Evolutionary conservation across 2,329 filamentous ascomycete species (phyloP).

Genomic region (Chaetomium globosum): DNA sequence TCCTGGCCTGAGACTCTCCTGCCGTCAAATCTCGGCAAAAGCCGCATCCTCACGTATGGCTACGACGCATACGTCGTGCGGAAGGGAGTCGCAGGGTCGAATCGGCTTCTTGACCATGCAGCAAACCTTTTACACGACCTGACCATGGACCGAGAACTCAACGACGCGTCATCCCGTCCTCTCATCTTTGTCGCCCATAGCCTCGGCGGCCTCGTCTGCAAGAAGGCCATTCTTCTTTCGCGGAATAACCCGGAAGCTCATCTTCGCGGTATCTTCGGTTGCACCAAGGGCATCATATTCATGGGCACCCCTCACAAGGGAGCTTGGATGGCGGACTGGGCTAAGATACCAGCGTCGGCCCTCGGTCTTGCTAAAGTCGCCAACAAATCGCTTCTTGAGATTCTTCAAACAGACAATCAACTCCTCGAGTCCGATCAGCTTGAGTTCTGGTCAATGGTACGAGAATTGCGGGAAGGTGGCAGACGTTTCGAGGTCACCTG

Average conservation of each 20-base stretch:
- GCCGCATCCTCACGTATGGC: slow-evolving; percentile 46
- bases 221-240: slow-evolving; percentile 43
- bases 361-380: slow-evolving; percentile 41
- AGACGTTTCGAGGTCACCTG: slow-evolving; percentile 39
- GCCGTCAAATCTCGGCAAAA: slow-evolving; percentile 37
- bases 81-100: slow-evolving; percentile 32
- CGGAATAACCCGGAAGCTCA: slow-evolving; percentile 40
- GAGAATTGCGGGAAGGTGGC: slow-evolving; percentile 27
- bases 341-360: slow-evolving; percentile 37
- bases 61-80: slow-evolving; percentile 44
- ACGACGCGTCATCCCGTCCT: slow-evolving; percentile 35
- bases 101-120: slow-evolving; percentile 40
- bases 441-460: slow-evolving; percentile 40
- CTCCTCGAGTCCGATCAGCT: slow-evolving; percentile 36
- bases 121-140: slow-evolving; percentile 40
- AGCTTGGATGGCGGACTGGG: slow-evolving; percentile 43
- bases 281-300: slow-evolving; percentile 41
- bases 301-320: slow-evolving; percentile 46
- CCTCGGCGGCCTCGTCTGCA: slow-evolving; percentile 46
- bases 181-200: slow-evolving; percentile 47
- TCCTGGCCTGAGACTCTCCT: slow-evolving; percentile 45
- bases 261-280: slow-evolving; percentile 39
- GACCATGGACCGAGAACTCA: slow-evolving; percentile 32
- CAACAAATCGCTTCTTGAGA: slow-evolving; percentile 40
- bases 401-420: slow-evolving; percentile 38